phyloP scores from a whole-genome alignment of 2,329 filamentous ascomycete genomes.

The Aspergillus versicolor region DNA sequence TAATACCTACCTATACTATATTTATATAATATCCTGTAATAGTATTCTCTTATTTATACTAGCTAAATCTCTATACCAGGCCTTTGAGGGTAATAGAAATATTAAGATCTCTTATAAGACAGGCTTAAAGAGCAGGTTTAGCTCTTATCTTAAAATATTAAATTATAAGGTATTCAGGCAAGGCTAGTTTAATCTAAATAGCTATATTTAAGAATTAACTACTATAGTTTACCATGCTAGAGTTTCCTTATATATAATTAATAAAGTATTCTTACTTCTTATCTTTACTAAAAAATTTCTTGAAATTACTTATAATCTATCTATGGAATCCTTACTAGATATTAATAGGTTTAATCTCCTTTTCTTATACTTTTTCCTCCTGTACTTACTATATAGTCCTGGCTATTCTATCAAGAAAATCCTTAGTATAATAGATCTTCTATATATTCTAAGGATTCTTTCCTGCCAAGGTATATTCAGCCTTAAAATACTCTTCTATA shows the following conservation, averaged over 20 bases:
- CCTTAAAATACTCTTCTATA: neutral
- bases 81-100: rapidly evolving
- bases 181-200: neutral
- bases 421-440: neutral
- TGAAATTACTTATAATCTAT: neutral
- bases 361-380: neutral
- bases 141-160: neutral
- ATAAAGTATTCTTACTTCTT: neutral
- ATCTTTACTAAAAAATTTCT: neutral
- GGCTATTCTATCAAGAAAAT: neutral
- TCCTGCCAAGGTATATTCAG: neutral
- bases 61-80: no score
- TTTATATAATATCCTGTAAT: no score
- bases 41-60: no score
- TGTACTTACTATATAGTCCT: neutral
- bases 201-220: neutral
- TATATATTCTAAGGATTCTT: neutral
- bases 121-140: neutral
- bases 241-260: neutral
- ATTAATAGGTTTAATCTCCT: neutral
- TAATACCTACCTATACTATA: no score
- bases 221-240: neutral
- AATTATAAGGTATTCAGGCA: neutral
- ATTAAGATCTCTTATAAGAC: neutral
- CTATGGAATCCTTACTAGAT: neutral